Evolutionary conservation across 495 filamentous ascomycete species (phyloP), one percentile per base, ranked within the genome.

Genomic region (Penicillium waksmanii): DNA sequence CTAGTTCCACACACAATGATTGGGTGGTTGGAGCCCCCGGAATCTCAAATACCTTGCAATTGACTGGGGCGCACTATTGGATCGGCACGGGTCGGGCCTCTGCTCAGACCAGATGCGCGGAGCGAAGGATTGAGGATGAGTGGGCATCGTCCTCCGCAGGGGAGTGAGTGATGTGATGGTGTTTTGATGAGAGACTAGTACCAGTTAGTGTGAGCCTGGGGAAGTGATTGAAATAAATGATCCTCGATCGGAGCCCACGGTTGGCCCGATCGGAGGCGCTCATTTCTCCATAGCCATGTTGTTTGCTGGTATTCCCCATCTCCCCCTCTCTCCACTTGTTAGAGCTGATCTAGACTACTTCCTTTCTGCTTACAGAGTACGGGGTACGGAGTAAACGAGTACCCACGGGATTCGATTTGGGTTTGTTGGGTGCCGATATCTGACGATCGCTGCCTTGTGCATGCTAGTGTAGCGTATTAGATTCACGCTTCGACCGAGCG

Each of bases 51-150:
- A 54, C 51, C n/a, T 25, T 12, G 10, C 15, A 33, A 23, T 34
- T 25, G 9, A 15, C 15, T 38, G 34, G 36, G 51, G 52, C 47
- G 38, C 35, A 56, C 53, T 56, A 61, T 61, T 61, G 52, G 55
- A 59, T 56, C 56, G 44, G 61, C 61, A 56, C 61, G 61, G 61
- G 61, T 42, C 61, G 56, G 61, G 44, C 51, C 61, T 60, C 15
- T 27, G 31, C 38, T 27, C 27, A 12, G 43, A n/a, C 49, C 27
- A 21, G 50, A 15, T 3, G 35, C 48, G 38, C 18, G 56, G 56
- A 42, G 47, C n/a, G 42, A 17, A 17, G 17, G 15, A 40, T 40
- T 40, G 9, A 3, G 36, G 11, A 40, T 40, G 9, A 13, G 11
- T 40, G 36, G n/a, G 27, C 8, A 31, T 31, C 23, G 27, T 31